phyloP scores from a whole-genome alignment of 441 rosid species.

The Francoa sonchifolia region DNA sequence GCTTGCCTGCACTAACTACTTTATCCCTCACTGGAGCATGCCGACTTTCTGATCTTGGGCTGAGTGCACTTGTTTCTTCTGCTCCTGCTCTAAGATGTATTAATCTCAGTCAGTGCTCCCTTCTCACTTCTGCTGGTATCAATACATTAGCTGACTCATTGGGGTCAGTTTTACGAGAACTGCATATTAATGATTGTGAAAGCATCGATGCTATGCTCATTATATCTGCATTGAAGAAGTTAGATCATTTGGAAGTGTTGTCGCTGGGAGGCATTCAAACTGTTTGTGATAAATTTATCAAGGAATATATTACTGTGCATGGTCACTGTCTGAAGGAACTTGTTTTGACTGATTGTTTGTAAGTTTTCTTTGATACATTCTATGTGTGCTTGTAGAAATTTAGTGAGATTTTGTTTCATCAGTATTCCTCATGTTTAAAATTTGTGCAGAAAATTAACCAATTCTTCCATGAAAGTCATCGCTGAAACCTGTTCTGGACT shows the following conservation, averaged over 20 bases:
- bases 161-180: conserved; percentile 54
- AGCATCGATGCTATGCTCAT: conserved; percentile 44
- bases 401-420: conserved; percentile 3
- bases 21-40: conserved; percentile 69
- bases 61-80: conserved; percentile 40
- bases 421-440: conserved; percentile 4
- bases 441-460: conserved; percentile 67
- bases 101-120: conserved; percentile 78
- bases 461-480: conserved; percentile 55
- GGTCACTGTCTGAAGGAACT: conserved; percentile 66
- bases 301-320: conserved; percentile 23
- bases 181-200: conserved; percentile 72
- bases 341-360: conserved; percentile 50
- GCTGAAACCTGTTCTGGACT: conserved; percentile 56
- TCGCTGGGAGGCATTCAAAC: conserved; percentile 58
- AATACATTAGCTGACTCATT: conserved; percentile 38
- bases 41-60: conserved; percentile 74
- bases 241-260: conserved; percentile 56
- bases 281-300: conserved; percentile 46
- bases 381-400: not conserved
- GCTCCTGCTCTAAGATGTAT: conserved; percentile 54
- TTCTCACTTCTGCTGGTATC: conserved; percentile 49
- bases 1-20: conserved; percentile 48
- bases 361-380: conserved; percentile 19
- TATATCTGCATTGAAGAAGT: conserved; percentile 51